phyloP scores from a whole-genome alignment of 768 basidiomycete species.

The Pulveroboletus ravenelii region DNA sequence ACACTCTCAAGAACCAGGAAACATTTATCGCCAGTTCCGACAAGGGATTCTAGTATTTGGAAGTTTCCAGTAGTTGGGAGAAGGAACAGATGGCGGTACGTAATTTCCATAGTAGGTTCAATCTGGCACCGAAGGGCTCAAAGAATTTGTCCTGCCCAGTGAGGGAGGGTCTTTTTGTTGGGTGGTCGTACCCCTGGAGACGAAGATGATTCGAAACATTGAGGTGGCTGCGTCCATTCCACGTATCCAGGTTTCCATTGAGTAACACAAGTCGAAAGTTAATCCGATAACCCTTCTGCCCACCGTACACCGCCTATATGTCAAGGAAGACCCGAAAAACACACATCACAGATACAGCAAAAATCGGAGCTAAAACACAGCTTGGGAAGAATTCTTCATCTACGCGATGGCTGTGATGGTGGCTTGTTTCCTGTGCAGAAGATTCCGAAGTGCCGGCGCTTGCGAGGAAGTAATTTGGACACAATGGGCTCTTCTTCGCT shows the following conservation, averaged over 20 bases:
- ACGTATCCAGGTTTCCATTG: background rate
- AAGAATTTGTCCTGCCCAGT: background rate
- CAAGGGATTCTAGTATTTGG: slow-evolving; percentile 32
- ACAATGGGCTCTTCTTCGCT: slow-evolving; percentile 4
- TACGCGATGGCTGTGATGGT: slow-evolving; percentile 7
- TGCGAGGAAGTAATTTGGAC: slow-evolving; percentile 12
- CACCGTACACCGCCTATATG: slow-evolving; percentile 8
- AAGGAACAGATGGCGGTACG: slow-evolving; percentile 33
- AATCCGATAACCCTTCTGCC: background rate
- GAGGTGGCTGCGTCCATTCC: background rate
- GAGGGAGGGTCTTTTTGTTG: slow-evolving; percentile 22
- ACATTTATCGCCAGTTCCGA: slow-evolving; percentile 30
- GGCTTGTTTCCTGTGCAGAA: slow-evolving; percentile 34
- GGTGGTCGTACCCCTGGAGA: background rate
- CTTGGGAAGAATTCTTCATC: slow-evolving; percentile 3
- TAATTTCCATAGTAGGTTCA: background rate
- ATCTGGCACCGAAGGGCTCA: background rate
- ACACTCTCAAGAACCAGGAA: slow-evolving; percentile 41
- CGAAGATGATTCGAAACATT: background rate
- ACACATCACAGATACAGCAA: slow-evolving; percentile 6
- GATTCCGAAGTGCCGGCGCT: slow-evolving; percentile 32
- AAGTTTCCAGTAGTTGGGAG: slow-evolving; percentile 30
- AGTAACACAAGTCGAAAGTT: slow-evolving; percentile 4
- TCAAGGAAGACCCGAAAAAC: slow-evolving; percentile 2
- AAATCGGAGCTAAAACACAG: slow-evolving; percentile 1